These are phyloP conservation scores for Clitopilus passeckerianus DNA, from an alignment of 768 basidiomycete species.

Conservation along the genomic window DNA sequence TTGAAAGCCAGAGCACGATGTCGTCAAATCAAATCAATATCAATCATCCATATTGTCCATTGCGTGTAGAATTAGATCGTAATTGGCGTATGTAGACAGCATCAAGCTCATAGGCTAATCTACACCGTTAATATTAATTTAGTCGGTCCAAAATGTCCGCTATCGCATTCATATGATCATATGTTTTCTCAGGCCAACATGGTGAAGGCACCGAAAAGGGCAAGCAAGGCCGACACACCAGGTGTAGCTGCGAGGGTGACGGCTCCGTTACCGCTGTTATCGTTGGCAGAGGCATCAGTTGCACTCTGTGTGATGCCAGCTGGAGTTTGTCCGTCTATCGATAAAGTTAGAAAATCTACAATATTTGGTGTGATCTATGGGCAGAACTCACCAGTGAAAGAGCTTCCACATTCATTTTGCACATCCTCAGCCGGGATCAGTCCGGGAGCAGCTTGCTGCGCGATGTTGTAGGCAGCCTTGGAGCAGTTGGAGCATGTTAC, in stretches of 20 bases:
- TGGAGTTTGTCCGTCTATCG: background rate
- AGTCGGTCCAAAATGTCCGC: background rate
- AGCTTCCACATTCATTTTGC: constrained; percentile 40
- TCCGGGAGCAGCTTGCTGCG: constrained; percentile 28
- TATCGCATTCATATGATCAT: background rate
- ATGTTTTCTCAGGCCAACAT: background rate
- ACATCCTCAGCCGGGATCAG: constrained; percentile 19
- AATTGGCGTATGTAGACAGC: background rate
- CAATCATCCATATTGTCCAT: background rate
- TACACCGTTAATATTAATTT: background rate
- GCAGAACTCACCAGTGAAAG: constrained; percentile 43
- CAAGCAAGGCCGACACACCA: background rate
- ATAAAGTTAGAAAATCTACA: background rate
- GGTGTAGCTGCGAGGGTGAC: background rate
- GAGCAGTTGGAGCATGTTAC: constrained; percentile 49
- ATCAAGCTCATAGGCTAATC: background rate
- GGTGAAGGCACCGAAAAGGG: background rate
- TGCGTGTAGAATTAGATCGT: background rate
- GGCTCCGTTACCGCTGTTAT: background rate
- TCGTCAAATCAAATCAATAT: too few species aligned
- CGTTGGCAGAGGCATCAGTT: background rate
- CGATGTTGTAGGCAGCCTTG: constrained; percentile 45
- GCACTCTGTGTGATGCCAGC: background rate
- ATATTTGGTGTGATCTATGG: background rate
- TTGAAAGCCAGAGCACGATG: too few species aligned